phyloP scores from a whole-genome alignment of 495 filamentous ascomycete genomes.

The Tuber microsphaerosporum region DNA sequence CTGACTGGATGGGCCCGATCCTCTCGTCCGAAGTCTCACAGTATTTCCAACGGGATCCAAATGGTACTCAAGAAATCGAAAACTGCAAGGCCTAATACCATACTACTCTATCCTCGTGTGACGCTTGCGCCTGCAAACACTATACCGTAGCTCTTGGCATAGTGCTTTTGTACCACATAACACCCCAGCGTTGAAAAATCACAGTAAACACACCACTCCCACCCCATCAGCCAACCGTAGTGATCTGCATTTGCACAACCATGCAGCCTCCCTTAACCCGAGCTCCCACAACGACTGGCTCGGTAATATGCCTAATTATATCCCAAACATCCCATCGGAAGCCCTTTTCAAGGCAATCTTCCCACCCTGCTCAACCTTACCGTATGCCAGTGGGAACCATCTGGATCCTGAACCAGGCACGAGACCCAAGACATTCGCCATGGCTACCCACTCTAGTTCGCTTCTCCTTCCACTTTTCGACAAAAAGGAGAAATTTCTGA shows the following conservation, averaged over 20 bases:
- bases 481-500: not conserved
- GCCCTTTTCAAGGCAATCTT: not conserved
- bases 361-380: not conserved
- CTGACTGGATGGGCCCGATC: not conserved
- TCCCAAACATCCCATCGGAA: not conserved
- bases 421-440: not conserved
- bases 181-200: not conserved
- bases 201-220: not conserved
- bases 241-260: not conserved
- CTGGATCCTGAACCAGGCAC: not conserved
- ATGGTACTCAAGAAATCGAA: not conserved
- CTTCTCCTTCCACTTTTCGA: not conserved
- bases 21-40: constrained; percentile 1
- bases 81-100: not conserved
- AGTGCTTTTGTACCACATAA: not conserved
- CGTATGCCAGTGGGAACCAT: not conserved
- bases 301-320: not conserved
- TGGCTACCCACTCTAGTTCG: not conserved
- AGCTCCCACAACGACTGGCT: not conserved
- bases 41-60: not conserved
- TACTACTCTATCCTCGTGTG: not conserved
- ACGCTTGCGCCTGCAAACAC: not conserved
- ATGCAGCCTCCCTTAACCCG: not conserved
- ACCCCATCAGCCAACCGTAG: not conserved
- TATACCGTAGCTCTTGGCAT: not conserved